phyloP scores from a whole-genome alignment of 768 basidiomycete species.

The Tricholoma sp. region DNA sequence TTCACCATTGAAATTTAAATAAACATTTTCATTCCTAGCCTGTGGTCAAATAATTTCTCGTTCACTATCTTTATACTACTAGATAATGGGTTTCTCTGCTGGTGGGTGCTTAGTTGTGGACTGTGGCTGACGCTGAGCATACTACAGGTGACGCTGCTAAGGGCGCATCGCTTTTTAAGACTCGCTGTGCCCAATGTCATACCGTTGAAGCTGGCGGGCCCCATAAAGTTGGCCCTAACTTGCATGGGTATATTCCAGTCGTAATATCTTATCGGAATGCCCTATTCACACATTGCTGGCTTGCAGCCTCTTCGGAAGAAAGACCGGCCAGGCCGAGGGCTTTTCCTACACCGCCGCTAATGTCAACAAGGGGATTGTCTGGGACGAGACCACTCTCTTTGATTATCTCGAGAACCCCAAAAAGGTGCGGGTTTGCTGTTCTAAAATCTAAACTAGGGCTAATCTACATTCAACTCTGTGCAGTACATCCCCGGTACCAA shows the following conservation, averaged over 20 bases:
- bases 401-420: conserved; percentile 97
- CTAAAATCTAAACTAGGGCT: background rate
- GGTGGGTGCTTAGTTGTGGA: conserved; percentile 23
- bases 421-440: conserved; percentile 53
- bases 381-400: conserved; percentile 87
- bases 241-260: conserved; percentile 62
- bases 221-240: conserved; percentile 92
- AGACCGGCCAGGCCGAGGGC: conserved; percentile 79
- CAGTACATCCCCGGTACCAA: conserved; percentile 96
- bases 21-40: background rate
- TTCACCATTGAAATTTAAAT: conserved; percentile 13
- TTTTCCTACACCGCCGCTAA: conserved; percentile 95
- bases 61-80: conserved; percentile 4
- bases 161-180: conserved; percentile 96
- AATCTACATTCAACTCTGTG: background rate
- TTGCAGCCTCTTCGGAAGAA: conserved; percentile 73
- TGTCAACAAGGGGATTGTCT: conserved; percentile 87
- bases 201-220: conserved; percentile 72
- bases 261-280: background rate
- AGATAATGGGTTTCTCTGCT: conserved; percentile 36
- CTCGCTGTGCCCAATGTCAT: conserved; percentile 93
- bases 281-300: conserved; percentile 1
- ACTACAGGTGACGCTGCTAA: conserved; percentile 75
- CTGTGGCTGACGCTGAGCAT: conserved; percentile 41
- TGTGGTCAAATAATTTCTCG: conserved; percentile 11